A percentile compares a stretch with the other conserved stretches of the same genome.
These are phyloP conservation scores for Friedmanniomyces endolithicus DNA, from an alignment of 495 filamentous ascomycete genomes.

Conservation along the genomic window DNA sequence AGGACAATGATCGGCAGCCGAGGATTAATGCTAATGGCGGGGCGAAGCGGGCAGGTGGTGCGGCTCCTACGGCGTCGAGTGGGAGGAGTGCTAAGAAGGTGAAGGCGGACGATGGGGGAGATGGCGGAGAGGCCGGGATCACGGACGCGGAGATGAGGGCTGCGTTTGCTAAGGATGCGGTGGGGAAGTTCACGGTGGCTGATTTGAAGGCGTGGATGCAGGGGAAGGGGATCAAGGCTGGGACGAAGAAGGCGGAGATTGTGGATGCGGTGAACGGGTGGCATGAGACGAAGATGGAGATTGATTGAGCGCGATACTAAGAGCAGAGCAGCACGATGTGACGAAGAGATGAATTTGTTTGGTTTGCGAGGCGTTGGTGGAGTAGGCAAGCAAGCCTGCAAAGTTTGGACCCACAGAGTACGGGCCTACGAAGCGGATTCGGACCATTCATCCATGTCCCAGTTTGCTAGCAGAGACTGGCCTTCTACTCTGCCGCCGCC, in stretches of 20 bases:
- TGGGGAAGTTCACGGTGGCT: conserved; percentile 60
- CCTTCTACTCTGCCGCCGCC: too few species aligned
- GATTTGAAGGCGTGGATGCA: conserved; percentile 56
- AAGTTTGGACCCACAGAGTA: not conserved
- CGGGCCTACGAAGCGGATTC: not conserved
- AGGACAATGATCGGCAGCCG: conserved; percentile 21
- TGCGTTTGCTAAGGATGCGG: conserved; percentile 43
- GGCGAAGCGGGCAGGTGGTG: conserved; percentile 32
- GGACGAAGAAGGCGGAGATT: conserved; percentile 63
- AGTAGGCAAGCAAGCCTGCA: too few species aligned
- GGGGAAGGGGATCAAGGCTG: conserved; percentile 47
- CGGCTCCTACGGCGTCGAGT: conserved; percentile 29
- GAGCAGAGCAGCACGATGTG: not conserved
- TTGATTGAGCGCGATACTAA: not conserved
- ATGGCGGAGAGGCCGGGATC: conserved; percentile 22
- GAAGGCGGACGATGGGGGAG: conserved; percentile 35
- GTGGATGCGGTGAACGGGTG: conserved; percentile 66
- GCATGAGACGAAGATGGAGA: conserved; percentile 46
- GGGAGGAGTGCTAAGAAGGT: conserved; percentile 38
- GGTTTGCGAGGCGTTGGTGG: not conserved
- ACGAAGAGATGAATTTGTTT: not conserved
- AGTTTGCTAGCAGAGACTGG: too few species aligned
- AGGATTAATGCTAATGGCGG: conserved; percentile 19
- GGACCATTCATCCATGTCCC: not conserved
- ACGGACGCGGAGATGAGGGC: conserved; percentile 47